phyloP scores from a whole-genome alignment of 306 rosid species.

The Notholithocarpus densiflorus region DNA sequence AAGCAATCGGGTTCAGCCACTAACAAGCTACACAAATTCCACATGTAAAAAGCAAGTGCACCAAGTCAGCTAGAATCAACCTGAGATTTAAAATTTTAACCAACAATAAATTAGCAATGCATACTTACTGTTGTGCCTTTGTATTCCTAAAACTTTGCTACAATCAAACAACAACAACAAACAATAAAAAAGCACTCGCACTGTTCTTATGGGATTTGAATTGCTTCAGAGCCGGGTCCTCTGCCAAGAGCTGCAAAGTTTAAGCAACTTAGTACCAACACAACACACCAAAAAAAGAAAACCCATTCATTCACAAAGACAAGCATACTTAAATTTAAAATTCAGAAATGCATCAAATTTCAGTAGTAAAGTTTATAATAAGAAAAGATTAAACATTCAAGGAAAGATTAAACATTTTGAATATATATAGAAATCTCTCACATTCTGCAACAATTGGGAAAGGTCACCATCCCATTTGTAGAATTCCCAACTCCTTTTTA shows the following conservation, averaged over 20 bases:
- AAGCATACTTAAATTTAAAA: no score
- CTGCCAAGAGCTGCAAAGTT: no score
- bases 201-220: no score
- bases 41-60: slow-evolving; percentile 12
- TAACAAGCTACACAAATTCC: slow-evolving; percentile 42
- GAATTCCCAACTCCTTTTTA: slow-evolving; percentile 68
- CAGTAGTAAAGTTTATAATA: no score
- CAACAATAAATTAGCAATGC: not conserved
- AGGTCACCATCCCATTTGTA: slow-evolving; percentile 96
- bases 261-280: no score
- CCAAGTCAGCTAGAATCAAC: not conserved
- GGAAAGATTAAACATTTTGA: slow-evolving; percentile 1
- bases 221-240: no score
- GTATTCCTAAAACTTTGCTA: slow-evolving; percentile 54
- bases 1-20: slow-evolving; percentile 63
- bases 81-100: not conserved
- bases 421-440: slow-evolving; percentile 32
- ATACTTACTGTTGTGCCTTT: slow-evolving; percentile 49
- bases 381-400: not conserved
- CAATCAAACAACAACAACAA: slow-evolving; percentile 12
- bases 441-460: slow-evolving; percentile 73
- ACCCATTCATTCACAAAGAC: no score
- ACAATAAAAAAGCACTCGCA: not conserved
- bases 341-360: no score
- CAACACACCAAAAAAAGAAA: no score